These are phyloP conservation scores for Hyaloperonospora arabidopsidis DNA, from an alignment of 352 stramenopile genomes.

Conservation along the genomic window DNA sequence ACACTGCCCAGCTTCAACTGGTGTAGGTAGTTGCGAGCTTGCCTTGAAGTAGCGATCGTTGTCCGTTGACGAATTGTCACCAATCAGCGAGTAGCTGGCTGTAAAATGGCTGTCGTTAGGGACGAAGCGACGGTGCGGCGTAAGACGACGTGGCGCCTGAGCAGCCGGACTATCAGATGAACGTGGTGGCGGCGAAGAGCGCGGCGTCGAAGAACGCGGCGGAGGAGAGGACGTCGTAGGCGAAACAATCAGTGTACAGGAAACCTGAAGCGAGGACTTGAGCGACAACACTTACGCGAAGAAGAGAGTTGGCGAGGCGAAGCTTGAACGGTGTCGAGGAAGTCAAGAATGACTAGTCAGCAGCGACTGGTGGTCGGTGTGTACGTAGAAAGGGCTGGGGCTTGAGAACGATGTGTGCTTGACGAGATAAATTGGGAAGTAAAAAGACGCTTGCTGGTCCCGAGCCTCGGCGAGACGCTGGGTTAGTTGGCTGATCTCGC, in stretches of 20 bases:
- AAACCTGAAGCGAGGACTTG: too few relatives aligned
- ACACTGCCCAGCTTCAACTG: not conserved
- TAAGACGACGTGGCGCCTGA: not conserved
- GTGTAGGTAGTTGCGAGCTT: not conserved
- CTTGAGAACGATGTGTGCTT: not conserved
- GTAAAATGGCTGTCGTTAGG: not conserved
- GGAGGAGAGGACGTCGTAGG: too few relatives aligned
- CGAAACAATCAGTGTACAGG: not conserved
- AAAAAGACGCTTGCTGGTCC: too few relatives aligned
- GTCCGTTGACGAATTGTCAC: not conserved
- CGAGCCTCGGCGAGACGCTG: too few relatives aligned
- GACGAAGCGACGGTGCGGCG: not conserved
- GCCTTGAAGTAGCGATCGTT: not conserved
- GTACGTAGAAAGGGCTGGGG: not conserved
- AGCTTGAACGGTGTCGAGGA: too few relatives aligned
- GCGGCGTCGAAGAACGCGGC: not conserved
- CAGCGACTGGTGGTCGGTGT: too few relatives aligned
- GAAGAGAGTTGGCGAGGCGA: too few relatives aligned
- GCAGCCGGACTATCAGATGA: not conserved
- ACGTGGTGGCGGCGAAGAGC: not conserved
- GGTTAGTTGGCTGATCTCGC: too few relatives aligned
- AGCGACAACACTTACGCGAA: too few relatives aligned
- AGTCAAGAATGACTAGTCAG: too few relatives aligned
- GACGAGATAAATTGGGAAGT: not conserved
- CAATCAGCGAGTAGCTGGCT: slow-evolving; percentile 2